These are phyloP conservation scores for Chrysochromulina tobinii DNA, from an alignment of 78 protist genomes.

Conservation along the genomic window DNA sequence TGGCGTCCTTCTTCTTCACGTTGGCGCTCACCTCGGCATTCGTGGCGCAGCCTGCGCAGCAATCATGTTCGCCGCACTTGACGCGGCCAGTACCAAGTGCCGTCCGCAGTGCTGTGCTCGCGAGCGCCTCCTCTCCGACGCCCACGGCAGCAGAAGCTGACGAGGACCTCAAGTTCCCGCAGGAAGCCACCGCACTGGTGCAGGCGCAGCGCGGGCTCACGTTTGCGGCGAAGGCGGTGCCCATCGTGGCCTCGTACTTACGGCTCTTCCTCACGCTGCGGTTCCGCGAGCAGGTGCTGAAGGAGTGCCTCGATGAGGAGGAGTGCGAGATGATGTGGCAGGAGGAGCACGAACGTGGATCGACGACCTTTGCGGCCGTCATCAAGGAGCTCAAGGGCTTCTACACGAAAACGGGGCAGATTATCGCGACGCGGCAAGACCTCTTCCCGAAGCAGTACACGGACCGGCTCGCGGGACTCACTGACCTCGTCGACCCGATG, in stretches of 20 bases:
- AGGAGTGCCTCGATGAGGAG: background rate
- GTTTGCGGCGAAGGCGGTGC: background rate
- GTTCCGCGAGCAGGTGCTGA: background rate
- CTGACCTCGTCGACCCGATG: slow-evolving; percentile 34
- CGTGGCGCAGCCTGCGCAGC: no score
- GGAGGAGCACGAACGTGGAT: slow-evolving; percentile 23
- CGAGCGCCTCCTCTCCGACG: no score
- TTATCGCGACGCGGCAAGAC: slow-evolving; percentile 44
- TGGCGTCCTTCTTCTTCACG: no score
- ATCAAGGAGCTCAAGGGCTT: slow-evolving; percentile 35
- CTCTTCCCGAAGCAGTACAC: slow-evolving; percentile 47
- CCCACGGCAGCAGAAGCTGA: no score
- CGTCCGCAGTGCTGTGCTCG: no score
- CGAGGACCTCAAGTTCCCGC: no score
- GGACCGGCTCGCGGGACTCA: slow-evolving; percentile 2
- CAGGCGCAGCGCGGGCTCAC: background rate
- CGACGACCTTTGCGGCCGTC: background rate
- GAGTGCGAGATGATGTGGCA: slow-evolving; percentile 11
- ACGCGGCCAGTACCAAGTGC: no score
- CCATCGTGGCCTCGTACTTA: background rate
- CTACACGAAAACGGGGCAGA: slow-evolving; percentile 46
- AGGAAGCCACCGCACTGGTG: background rate
- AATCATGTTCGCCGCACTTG: no score
- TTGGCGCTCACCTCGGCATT: no score
- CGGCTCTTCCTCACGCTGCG: background rate